phyloP scores from a whole-genome alignment of 1,284 basidiomycete genomes.

The Leccinum insolens region DNA sequence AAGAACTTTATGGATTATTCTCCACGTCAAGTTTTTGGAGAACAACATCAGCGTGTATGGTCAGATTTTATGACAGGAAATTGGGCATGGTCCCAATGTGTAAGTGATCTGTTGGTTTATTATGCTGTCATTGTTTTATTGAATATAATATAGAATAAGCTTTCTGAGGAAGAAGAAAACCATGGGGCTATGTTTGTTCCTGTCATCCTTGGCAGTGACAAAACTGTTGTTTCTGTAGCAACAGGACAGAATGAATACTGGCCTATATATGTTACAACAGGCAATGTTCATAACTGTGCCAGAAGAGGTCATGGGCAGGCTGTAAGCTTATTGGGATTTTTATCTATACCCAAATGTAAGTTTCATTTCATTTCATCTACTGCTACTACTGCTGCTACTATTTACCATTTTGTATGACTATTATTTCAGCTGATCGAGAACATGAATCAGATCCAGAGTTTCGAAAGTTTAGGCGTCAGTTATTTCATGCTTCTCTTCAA shows the following conservation, averaged over 20 bases:
- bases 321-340: neutral
- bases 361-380: neutral
- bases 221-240: slow-evolving; percentile 7
- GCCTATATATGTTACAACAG: neutral
- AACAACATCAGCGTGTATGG: neutral
- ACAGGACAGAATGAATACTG: slow-evolving; percentile 8
- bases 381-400: no score
- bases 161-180: neutral
- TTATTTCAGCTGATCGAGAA: neutral
- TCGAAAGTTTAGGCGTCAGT: no score
- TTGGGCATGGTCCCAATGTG: neutral
- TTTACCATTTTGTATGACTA: no score
- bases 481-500: no score
- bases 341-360: neutral
- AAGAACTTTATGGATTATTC: neutral
- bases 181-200: slow-evolving; percentile 5
- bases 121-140: neutral
- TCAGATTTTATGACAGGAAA: neutral
- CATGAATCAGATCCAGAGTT: neutral
- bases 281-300: neutral
- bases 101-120: neutral
- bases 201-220: slow-evolving; percentile 10
- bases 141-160: neutral
- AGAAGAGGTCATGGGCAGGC: neutral
- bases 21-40: neutral